Base-by-base conservation (phyloP, 1,139 yeast genomes). In the Wickerhamiella infanticola region DNA sequence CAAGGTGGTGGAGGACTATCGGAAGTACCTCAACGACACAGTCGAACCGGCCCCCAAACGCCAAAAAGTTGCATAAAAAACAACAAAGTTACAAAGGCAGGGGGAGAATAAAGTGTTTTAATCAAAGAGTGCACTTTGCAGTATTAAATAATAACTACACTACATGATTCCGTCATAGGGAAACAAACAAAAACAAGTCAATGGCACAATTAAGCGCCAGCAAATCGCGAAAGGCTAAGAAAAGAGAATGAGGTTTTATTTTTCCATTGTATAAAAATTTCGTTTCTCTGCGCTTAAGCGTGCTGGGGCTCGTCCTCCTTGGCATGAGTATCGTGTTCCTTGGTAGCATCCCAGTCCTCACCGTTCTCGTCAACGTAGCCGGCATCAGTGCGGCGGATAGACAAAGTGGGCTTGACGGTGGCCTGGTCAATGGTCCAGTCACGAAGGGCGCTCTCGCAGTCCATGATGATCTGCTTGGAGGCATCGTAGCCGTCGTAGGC, bases 401-500 rank as follows among this genome's bases (percentile, higher is more conserved):
- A 81, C 61, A 88, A 74, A 52, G 95, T 78, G 58, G 97, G 97
- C 75, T 83, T 88, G 60, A 88, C 95, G 56, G 79, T 86, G 56
- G 97, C 95, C 59, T 84, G 77, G 68, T 88, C 97, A 62, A 86
- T 74, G 57, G 97, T 90, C 98, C 97, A 90, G 55, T 86, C 77
- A 57, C 93, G 90, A 64, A 90, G 77, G 50, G 97, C 95, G 58
- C 80, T 82, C 73, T 90, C 98, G 57, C 95, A 94, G 66, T 90
- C 98, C 62, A 86, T 82, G 61, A 90, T 85, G 68, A 90, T 86
- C 73, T 90, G 97, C 75, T 88, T 88, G 50, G 96, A 83, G 48
- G 95, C 95, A 65, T 90, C 97, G 68, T 86, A 88, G 57, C 98
- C 97, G 63, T 90, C 97, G 67, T 90, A 90, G 51, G 95, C 93